These are phyloP conservation scores for Globisporangium polare DNA, from an alignment of 352 stramenopile species.

Conservation along the genomic window DNA sequence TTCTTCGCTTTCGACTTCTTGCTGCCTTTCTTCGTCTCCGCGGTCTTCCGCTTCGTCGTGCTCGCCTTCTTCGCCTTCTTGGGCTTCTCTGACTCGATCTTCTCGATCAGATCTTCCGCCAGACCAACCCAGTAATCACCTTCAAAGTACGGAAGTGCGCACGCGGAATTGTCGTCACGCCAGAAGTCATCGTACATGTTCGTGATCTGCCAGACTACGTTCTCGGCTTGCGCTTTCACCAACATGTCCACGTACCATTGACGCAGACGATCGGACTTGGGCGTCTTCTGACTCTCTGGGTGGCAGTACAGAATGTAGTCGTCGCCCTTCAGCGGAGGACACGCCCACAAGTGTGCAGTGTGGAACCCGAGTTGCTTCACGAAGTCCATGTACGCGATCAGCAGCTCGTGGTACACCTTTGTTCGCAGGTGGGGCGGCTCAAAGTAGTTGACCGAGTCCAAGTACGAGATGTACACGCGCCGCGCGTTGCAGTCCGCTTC, in stretches of 20 bases:
- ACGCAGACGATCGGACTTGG: constrained; percentile 96
- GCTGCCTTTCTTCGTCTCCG: constrained; percentile 55
- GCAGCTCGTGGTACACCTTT: constrained; percentile 98
- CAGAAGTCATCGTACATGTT: constrained; percentile 97
- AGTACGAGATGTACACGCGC: constrained; percentile 98
- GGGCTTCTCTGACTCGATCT: constrained; percentile 81
- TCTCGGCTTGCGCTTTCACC: constrained; percentile 78
- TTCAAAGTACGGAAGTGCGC: constrained; percentile 80
- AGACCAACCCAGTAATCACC: constrained; percentile 87
- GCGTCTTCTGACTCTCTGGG: constrained; percentile 98
- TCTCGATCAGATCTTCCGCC: constrained; percentile 87
- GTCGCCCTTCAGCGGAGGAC: constrained; percentile 98
- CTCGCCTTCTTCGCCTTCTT: constrained; percentile 69
- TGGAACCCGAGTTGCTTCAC: constrained; percentile 96
- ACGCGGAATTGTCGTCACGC: constrained; percentile 82
- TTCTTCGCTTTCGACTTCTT: constrained; percentile 85
- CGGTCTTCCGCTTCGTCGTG: constrained; percentile 57
- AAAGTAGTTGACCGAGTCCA: constrained; percentile 99
- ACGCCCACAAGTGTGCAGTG: constrained; percentile 99
- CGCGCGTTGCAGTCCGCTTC: constrained; percentile 94
- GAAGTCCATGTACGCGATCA: constrained; percentile 98
- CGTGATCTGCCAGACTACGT: constrained; percentile 92
- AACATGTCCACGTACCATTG: constrained; percentile 95
- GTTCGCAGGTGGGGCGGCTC: constrained; percentile 95
- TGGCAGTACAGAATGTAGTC: constrained; percentile 99